phyloP scores from a whole-genome alignment of 345 rosid species.

The Mangifera indica region DNA sequence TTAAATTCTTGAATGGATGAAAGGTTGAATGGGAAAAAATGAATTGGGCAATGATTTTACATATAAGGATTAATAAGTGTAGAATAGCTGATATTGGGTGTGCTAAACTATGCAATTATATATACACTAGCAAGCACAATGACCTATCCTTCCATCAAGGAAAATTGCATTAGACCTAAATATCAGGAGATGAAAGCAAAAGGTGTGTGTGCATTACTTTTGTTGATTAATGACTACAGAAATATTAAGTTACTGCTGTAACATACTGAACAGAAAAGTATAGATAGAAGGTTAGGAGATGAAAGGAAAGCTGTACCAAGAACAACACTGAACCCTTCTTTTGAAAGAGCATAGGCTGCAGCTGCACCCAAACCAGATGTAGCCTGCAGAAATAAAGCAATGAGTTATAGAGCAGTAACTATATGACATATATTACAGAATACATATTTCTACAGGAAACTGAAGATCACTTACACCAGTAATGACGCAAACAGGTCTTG shows the following conservation, averaged over 20 bases:
- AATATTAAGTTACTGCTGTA: not conserved
- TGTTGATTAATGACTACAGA: not conserved
- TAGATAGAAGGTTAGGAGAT: not conserved
- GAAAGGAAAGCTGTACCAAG: constrained; percentile 50
- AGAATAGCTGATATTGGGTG: not conserved
- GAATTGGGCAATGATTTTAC: not conserved
- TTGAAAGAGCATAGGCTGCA: constrained; percentile 68
- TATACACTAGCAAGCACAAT: not conserved
- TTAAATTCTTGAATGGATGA: not conserved
- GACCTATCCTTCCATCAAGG: not conserved
- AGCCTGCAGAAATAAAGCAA: constrained; percentile 47
- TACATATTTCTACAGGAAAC: constrained; percentile 1
- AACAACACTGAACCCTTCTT: constrained; percentile 65
- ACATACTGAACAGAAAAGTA: not conserved
- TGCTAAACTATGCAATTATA: not conserved
- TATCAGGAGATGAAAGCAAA: not conserved
- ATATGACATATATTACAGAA: not conserved
- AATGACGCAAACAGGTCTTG: constrained; percentile 60
- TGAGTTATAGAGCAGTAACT: not conserved
- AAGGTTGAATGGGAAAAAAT: no score
- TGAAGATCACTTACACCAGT: constrained; percentile 60
- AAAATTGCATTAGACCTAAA: not conserved
- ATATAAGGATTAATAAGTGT: not conserved
- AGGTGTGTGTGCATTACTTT: not conserved
- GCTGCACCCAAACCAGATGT: constrained; percentile 87